Conservation (phyloP, 306 rosid species). For the Cotoneaster glaucophyllus region DNA sequence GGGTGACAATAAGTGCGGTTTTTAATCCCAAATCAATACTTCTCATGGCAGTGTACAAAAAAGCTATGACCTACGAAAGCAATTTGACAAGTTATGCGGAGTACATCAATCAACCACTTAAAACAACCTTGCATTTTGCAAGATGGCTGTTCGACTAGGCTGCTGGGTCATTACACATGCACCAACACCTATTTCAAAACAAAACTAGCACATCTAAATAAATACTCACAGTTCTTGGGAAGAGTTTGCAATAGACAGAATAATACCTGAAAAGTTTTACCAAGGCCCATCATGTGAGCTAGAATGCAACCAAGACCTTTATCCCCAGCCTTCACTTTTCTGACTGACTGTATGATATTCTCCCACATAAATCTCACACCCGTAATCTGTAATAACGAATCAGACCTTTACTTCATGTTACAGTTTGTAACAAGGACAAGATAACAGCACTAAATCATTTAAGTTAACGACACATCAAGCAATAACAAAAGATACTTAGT, state of each 20-base stretch:
- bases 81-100: constrained; percentile 21
- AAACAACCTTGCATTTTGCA: not conserved
- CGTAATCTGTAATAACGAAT: constrained; percentile 46
- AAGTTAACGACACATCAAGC: not conserved
- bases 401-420: not conserved
- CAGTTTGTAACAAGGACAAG: not conserved
- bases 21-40: constrained; percentile 77
- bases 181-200: not conserved
- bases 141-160: not conserved
- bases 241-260: not conserved
- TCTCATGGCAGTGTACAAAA: constrained; percentile 93
- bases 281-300: constrained; percentile 99
- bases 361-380: constrained; percentile 99
- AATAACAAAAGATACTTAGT: not conserved
- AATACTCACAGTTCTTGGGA: not conserved
- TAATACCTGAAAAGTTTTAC: constrained; percentile 94
- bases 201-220: not conserved
- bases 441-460: not conserved
- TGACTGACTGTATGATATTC: constrained; percentile 85
- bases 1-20: constrained; percentile 87
- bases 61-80: constrained; percentile 74
- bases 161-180: not conserved
- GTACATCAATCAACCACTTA: constrained; percentile 17
- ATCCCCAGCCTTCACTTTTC: constrained; percentile 87
- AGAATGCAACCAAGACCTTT: constrained; percentile 98